These are phyloP conservation scores for Tylopilus plumbeoviolaceoides DNA, from an alignment of 768 basidiomycete species.

Conservation along the genomic window DNA sequence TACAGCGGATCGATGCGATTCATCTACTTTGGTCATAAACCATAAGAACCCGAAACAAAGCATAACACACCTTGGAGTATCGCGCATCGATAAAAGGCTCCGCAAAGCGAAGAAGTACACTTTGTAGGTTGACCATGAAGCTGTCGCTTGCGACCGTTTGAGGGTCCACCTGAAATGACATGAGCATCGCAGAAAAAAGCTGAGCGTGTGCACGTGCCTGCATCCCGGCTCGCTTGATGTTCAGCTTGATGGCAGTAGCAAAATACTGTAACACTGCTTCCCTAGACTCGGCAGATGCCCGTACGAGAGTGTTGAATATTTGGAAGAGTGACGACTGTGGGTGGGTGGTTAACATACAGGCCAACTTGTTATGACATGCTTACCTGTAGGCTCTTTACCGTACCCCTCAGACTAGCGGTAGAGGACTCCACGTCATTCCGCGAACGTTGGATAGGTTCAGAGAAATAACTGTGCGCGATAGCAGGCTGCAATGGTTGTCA, in stretches of 20 bases:
- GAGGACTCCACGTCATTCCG: conserved; percentile 77
- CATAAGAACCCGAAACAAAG: background rate
- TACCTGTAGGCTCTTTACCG: conserved; percentile 81
- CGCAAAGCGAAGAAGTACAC: conserved; percentile 77
- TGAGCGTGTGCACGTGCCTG: conserved; percentile 45
- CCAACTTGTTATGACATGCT: conserved; percentile 1
- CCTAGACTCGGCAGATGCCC: conserved; percentile 70
- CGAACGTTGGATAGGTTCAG: conserved; percentile 74
- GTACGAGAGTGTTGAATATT: conserved; percentile 84
- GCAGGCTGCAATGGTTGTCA: conserved; percentile 48
- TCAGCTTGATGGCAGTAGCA: conserved; percentile 66
- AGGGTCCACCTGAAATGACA: conserved; percentile 60
- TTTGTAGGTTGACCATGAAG: conserved; percentile 89
- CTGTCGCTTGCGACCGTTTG: conserved; percentile 85
- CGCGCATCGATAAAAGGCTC: conserved; percentile 94
- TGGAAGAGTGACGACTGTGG: conserved; percentile 68
- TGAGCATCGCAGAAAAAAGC: background rate
- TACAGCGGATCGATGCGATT: conserved; percentile 87
- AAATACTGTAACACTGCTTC: conserved; percentile 86
- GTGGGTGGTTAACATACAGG: background rate
- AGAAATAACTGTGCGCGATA: conserved; percentile 78
- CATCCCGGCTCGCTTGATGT: conserved; percentile 87
- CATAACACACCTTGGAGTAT: conserved; percentile 67
- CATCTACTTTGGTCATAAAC: conserved; percentile 47
- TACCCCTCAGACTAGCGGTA: conserved; percentile 80